Conservation (phyloP, 2,329 filamentous ascomycete genomes). For the Passalora sequoiae region DNA sequence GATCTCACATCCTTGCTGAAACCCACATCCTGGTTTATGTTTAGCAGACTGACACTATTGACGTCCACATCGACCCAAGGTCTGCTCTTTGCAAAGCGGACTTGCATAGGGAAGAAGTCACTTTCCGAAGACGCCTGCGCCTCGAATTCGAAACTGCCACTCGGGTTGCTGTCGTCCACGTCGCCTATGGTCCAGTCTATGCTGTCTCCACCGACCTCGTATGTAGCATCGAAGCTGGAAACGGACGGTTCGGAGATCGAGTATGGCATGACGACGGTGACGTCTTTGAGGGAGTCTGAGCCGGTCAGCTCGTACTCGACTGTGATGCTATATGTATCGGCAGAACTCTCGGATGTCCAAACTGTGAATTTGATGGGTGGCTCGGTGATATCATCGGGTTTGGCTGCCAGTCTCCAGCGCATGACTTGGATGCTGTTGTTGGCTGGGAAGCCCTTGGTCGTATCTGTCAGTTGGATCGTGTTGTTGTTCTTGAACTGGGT, state of each 20-base stretch:
- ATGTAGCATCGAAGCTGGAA: conserved; percentile 88
- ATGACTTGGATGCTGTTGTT: conserved; percentile 92
- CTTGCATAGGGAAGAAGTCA: conserved; percentile 96
- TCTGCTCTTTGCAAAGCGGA: conserved; percentile 77
- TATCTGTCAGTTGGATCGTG: conserved; percentile 84
- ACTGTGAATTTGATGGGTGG: conserved; percentile 95
- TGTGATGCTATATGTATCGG: conserved; percentile 79
- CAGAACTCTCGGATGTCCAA: conserved; percentile 86
- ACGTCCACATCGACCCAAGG: conserved; percentile 94
- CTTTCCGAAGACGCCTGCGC: conserved; percentile 80
- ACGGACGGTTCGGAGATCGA: conserved; percentile 77
- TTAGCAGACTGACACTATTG: conserved; percentile 66
- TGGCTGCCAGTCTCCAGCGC: conserved; percentile 82
- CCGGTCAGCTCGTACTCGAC: conserved; percentile 93
- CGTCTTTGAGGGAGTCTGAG: conserved; percentile 71
- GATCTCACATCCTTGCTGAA: conserved; percentile 80
- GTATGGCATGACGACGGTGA: conserved; percentile 84
- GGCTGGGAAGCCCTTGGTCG: conserved; percentile 80
- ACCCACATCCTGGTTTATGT: conserved; percentile 70
- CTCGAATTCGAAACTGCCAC: conserved; percentile 92
- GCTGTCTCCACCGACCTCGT: conserved; percentile 87
- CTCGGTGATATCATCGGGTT: conserved; percentile 70
- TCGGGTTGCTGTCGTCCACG: conserved; percentile 75
- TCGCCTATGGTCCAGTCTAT: conserved; percentile 90
- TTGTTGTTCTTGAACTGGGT: conserved; percentile 76